These are phyloP conservation scores for Stemphylium lycopersici DNA, from an alignment of 2,329 filamentous ascomycete genomes.

Conservation along the genomic window DNA sequence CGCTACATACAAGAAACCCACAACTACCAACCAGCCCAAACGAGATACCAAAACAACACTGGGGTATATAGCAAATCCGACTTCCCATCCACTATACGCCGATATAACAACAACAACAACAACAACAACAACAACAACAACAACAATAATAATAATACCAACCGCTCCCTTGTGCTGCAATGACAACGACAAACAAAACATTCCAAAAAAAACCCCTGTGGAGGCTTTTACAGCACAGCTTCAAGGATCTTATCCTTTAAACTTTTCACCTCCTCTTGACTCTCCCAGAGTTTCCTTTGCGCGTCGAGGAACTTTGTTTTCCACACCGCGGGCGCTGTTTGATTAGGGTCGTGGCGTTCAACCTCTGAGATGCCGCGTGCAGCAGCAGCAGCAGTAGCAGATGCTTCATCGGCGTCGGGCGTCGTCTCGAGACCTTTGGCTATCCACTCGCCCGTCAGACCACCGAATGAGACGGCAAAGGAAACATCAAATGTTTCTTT, in stretches of 20 bases:
- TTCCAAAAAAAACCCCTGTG: no score
- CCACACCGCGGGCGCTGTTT: slow-evolving; percentile 36
- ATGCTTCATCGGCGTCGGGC: not conserved
- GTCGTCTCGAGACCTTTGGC: slow-evolving; percentile 46
- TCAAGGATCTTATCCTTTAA: slow-evolving; percentile 49
- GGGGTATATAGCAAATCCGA: slow-evolving; percentile 38
- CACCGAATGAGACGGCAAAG: slow-evolving; percentile 52
- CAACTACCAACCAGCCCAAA: not conserved
- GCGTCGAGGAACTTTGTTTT: slow-evolving; percentile 43
- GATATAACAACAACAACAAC: not conserved
- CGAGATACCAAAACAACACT: slow-evolving; percentile 3
- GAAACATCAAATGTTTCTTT: slow-evolving; percentile 53
- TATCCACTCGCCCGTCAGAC: slow-evolving; percentile 51
- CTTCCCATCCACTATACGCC: slow-evolving; percentile 14
- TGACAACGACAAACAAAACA: not conserved
- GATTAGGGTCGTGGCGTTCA: slow-evolving; percentile 13
- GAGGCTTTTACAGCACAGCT: slow-evolving; percentile 39
- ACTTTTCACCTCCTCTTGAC: slow-evolving; percentile 40
- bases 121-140: not conserved
- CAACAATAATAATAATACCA: not conserved
- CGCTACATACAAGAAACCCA: not conserved
- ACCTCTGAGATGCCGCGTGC: slow-evolving; percentile 2
- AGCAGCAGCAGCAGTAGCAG: not conserved
- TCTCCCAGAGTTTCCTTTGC: slow-evolving; percentile 44
- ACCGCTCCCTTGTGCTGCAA: not conserved